Percentiles rank a stretch among this genome's conserved stretches.
Evolutionary conservation across 345 rosid genomes (phyloP).

Genomic region (Corchorus olitorius): DNA sequence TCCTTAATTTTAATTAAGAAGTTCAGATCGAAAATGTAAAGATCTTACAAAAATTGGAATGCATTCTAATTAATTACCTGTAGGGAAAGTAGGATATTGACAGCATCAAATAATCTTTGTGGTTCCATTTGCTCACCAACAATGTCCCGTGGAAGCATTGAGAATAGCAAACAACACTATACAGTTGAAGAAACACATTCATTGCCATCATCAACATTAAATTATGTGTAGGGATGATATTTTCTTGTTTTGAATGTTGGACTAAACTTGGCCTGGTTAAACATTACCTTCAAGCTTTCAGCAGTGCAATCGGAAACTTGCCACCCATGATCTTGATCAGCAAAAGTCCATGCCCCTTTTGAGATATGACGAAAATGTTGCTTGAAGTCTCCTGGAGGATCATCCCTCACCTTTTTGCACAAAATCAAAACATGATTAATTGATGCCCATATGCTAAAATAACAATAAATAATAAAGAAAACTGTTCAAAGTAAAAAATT

Average conservation of each 20-base stretch:
- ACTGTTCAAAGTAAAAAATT: too few relatives aligned
- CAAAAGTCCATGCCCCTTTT: slow-evolving; percentile 69
- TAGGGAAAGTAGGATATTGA: slow-evolving; percentile 37
- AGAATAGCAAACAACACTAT: slow-evolving; percentile 41
- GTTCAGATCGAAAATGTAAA: not conserved
- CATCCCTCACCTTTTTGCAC: slow-evolving; percentile 47
- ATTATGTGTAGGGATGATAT: not conserved
- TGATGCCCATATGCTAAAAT: too few relatives aligned
- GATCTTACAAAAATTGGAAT: not conserved
- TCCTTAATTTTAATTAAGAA: not conserved
- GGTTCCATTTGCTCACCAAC: slow-evolving; percentile 39
- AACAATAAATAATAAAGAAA: too few relatives aligned
- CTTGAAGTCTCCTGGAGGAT: slow-evolving; percentile 56
- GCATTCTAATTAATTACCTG: slow-evolving; percentile 30
- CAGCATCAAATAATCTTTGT: slow-evolving; percentile 30
- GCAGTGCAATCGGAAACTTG: slow-evolving; percentile 64
- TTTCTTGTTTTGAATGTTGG: not conserved
- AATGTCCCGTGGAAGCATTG: slow-evolving; percentile 30
- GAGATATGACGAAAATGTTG: slow-evolving; percentile 52
- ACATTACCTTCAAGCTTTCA: slow-evolving; percentile 51
- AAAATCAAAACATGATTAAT: too few relatives aligned
- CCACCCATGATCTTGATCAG: slow-evolving; percentile 74
- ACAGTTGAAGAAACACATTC: too few relatives aligned
- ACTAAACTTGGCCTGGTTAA: not conserved
- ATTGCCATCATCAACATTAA: too few relatives aligned